Evolutionary conservation across 805 yeast genomes (phyloP), one percentile per base, ranked within the genome.

Genomic region (Kuraishia hungarica): DNA sequence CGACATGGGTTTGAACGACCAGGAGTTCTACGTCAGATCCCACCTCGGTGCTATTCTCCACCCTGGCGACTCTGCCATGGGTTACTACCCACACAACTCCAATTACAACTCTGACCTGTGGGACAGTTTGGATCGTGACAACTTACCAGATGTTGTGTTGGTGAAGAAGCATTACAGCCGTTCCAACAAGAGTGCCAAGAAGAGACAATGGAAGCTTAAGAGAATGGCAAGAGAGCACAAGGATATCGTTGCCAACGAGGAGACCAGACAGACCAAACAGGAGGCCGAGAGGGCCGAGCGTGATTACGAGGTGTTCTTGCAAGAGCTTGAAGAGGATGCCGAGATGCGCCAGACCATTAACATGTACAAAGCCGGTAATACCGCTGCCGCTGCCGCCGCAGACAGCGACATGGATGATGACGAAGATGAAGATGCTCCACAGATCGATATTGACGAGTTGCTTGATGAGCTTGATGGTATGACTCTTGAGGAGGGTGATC

Each of bases 171-270:
- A 81, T 71, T 93, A 91, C 75, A 79, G 84, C 51, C 86, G 96
- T 77, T 87, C 86, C 75, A 77, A 83, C 51, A 82, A 81, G 74
- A 86, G 83, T 75, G 73, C 81, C 61, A 86, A 86, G 81, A 81
- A 84, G 78, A 84, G 93, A 79, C 77, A 78, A 71, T 89, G 96
- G 96, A 89, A 87, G 73, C 83, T 93, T 72, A 88, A 89, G 84
- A 87, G 98, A 79, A 92, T 93, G 97, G 98, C 98, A 46, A 88
- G 80, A 67, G 98, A 94, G 73, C 96, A 92, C 74, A 81, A 83
- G 61, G 97, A 92, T 63, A 83, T 89, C 60, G 91, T 85, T 50
- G 96, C 94, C 56, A 78, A 82, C 61, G 82, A 77, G 56, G 75
- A 72, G 58, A 76, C 82, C 2, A 86, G 91, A 73, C 86, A 82